phyloP scores from a whole-genome alignment of 2,329 filamentous ascomycete species.

The Drechslerella coelobrocha region DNA sequence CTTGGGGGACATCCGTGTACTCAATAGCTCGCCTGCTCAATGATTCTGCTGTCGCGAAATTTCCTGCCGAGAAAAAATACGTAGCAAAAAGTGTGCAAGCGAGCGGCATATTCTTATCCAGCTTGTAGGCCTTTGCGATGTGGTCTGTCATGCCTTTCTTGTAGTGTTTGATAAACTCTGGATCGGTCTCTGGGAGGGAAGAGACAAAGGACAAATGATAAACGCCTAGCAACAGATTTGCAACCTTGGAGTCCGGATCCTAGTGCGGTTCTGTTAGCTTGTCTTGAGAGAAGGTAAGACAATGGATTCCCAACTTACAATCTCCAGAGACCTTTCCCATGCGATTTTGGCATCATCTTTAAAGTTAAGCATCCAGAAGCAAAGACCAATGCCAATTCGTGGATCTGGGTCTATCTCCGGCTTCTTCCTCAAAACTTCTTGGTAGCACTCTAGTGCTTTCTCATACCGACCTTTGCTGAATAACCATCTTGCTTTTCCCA shows the following conservation, averaged over 20 bases:
- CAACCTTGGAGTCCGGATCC: conserved; percentile 82
- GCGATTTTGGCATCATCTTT: conserved; percentile 89
- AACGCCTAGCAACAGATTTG: conserved; percentile 85
- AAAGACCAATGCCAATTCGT: conserved; percentile 93
- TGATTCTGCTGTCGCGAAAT: conserved; percentile 79
- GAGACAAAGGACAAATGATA: conserved; percentile 89
- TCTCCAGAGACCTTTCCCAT: conserved; percentile 85
- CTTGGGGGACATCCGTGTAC: conserved; percentile 91
- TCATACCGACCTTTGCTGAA: conserved; percentile 86
- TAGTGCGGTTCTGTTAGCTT: conserved; percentile 50
- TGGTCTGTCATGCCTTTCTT: conserved; percentile 94
- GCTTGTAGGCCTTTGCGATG: conserved; percentile 89
- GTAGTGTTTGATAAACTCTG: conserved; percentile 83
- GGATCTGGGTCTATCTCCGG: conserved; percentile 93
- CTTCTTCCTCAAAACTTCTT: conserved; percentile 83
- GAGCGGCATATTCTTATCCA: conserved; percentile 87
- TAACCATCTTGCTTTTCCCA: conserved; percentile 85
- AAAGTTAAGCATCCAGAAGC: conserved; percentile 94
- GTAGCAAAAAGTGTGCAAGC: conserved; percentile 88
- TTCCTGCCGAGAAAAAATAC: conserved; percentile 86
- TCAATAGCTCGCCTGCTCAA: conserved; percentile 93
- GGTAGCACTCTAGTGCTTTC: conserved; percentile 83
- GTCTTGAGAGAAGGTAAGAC: neutral
- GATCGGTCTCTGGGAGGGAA: conserved; percentile 80
- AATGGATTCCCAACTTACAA: conserved; percentile 10